These are phyloP conservation scores for Pichia californica DNA, from an alignment of 805 yeast genomes.

Conservation along the genomic window DNA sequence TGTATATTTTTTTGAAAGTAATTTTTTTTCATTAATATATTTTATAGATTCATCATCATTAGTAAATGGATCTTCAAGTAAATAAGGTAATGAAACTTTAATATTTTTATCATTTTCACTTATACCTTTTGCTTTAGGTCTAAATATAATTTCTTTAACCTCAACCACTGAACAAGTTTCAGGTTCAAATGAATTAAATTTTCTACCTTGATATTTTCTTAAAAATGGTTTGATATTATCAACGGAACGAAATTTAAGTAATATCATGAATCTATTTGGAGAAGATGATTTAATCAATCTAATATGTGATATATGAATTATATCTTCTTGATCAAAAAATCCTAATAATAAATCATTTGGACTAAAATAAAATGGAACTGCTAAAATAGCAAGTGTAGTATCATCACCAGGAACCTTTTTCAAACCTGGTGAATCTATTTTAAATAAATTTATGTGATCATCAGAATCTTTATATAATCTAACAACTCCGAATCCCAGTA, in stretches of 20 bases:
- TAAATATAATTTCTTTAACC: conserved; percentile 53
- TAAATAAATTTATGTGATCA: conserved; percentile 13
- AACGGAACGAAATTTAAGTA: conserved; percentile 62
- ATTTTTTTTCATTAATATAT: background rate
- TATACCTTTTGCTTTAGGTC: conserved; percentile 15
- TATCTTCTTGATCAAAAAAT: conserved; percentile 60
- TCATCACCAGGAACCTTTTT: conserved; percentile 39
- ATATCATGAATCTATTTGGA: conserved; percentile 66
- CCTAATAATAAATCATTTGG: conserved; percentile 72
- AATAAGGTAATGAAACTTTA: conserved; percentile 48
- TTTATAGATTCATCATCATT: background rate
- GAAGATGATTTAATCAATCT: conserved; percentile 62
- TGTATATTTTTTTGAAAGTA: conserved; percentile 17
- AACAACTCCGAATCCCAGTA: conserved; percentile 69
- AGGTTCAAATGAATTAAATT: conserved; percentile 83
- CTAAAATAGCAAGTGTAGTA: conserved; percentile 71
- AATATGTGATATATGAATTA: conserved; percentile 57
- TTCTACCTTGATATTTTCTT: conserved; percentile 59
- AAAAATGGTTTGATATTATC: conserved; percentile 59
- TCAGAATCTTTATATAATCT: conserved; percentile 55
- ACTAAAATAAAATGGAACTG: conserved; percentile 82
- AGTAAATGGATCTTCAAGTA: conserved; percentile 71
- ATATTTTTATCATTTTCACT: conserved; percentile 7
- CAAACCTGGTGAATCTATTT: conserved; percentile 13
- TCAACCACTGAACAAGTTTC: conserved; percentile 75